A percentile compares a stretch with the other conserved stretches of the same genome.
These are phyloP conservation scores for Fusarium staphyleae DNA, from an alignment of 2,329 filamentous ascomycete genomes.

Conservation along the genomic window DNA sequence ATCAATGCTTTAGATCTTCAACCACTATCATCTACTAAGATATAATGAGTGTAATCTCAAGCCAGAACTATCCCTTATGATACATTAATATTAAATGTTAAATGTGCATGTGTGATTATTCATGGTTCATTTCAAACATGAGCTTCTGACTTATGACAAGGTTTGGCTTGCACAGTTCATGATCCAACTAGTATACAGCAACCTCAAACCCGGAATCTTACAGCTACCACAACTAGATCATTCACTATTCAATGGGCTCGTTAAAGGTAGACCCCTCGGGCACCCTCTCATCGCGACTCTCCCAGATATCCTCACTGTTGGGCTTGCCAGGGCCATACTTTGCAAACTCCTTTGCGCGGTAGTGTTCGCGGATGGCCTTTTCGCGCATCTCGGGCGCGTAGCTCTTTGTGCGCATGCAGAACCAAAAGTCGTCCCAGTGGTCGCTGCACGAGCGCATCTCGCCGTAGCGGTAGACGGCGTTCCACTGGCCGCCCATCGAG, in stretches of 20 bases:
- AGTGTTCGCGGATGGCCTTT: constrained; percentile 69
- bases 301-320: constrained; percentile 93
- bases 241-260: constrained; percentile 47
- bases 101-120: too few species aligned
- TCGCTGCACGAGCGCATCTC: constrained; percentile 77
- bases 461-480: constrained; percentile 88
- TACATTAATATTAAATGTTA: too few species aligned
- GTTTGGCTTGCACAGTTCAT: too few species aligned
- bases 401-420: constrained; percentile 87
- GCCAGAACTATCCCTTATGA: too few species aligned
- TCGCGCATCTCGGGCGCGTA: constrained; percentile 66
- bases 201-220: too few species aligned
- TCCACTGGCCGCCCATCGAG: constrained; percentile 89
- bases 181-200: too few species aligned
- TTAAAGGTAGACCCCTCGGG: constrained; percentile 55
- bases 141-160: too few species aligned
- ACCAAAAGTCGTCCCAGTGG: constrained; percentile 94
- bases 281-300: constrained; percentile 70
- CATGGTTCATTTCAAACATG: too few species aligned
- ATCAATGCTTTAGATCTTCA: too few species aligned
- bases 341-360: constrained; percentile 68
- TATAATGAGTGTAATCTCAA: too few species aligned
- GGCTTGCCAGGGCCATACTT: constrained; percentile 68
- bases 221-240: too few species aligned
- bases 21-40: too few species aligned